Evolutionary conservation across 192 early-diverging fungal species (phyloP), one percentile per base, ranked within the genome.

Genomic region (Coemansia erecta): DNA sequence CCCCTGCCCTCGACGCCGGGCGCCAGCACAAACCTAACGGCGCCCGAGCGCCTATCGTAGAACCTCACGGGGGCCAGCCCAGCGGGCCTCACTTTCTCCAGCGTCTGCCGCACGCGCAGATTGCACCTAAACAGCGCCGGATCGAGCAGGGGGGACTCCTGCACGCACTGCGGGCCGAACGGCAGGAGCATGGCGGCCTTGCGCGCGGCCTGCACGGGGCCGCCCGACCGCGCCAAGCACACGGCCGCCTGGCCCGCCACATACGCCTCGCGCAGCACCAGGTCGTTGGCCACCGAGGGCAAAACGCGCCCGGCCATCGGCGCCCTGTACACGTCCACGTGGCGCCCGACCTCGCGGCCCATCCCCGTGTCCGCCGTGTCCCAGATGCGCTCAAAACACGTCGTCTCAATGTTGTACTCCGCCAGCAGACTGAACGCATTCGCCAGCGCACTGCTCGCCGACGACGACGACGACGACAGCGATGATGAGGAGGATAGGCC

Each of bases 51-150:
- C 8, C 77, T 63, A 35, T 70, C 72, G 43, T 74, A 80, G 42
- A 80, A 80, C 8, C 70, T 53, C 49, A 80, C 68, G 8, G 77
- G 77, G 28, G 67, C 46, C 11, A 53, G 18, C 14, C 47, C 33
- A 4, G 68, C 67, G 0, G 72, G 60, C 0, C 77, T 63, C 53
- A 71, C 41, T 21, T 64, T 73, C 28, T 80, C 77, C 40, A 80
- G 31, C 14, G 55, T 44, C 68, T 73, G 72, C 24, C 77, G 67
- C 19, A 62, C 59, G n/a, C 77, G 67, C 49, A 68, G 24, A 35
- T 74, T 80, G 68, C 70, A 70, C n/a, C 70, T 62, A 23, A 80
- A 80, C 23, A 37, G 56, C 6, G 60, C 48, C 11, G 77, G 77
- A 21, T 66, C 59, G 13, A 80, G 56, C 15, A 74, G 33, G 1